phyloP scores from a whole-genome alignment of 177 flowering plant genomes.

The Vitis hybrid region DNA sequence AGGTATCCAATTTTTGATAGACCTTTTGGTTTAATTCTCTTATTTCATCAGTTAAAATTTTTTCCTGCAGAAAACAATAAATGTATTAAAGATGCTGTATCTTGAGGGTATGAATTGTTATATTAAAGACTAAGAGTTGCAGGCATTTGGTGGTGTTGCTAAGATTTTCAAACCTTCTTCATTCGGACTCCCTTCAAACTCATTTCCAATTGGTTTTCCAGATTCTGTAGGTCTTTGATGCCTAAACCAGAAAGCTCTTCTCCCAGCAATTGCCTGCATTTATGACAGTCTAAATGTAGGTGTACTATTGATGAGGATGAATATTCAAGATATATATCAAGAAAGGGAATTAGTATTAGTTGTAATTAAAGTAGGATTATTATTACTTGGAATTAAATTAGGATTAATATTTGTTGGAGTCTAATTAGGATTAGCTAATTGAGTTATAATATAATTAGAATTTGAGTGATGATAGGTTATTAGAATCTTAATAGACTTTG shows the following conservation, averaged over 20 bases:
- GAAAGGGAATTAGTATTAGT: no score
- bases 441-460: no score
- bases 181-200: conserved; percentile 45
- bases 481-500: no score
- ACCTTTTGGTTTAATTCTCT: conserved; percentile 50
- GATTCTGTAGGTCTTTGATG: conserved; percentile 46
- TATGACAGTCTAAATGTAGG: neutral
- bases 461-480: no score
- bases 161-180: conserved; percentile 36
- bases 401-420: no score
- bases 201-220: conserved; percentile 54
- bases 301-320: no score
- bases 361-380: no score
- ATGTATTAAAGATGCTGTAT: neutral
- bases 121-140: neutral
- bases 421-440: no score
- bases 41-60: conserved; percentile 37
- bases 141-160: neutral
- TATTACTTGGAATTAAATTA: no score
- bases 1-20: neutral
- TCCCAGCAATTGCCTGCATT: conserved; percentile 56
- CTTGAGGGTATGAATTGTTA: neutral
- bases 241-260: conserved; percentile 53
- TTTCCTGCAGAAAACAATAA: conserved; percentile 32
- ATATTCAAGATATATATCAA: no score